These are phyloP conservation scores for Sclerotinia nivalis DNA, from an alignment of 2,329 filamentous ascomycete species.

Conservation along the genomic window DNA sequence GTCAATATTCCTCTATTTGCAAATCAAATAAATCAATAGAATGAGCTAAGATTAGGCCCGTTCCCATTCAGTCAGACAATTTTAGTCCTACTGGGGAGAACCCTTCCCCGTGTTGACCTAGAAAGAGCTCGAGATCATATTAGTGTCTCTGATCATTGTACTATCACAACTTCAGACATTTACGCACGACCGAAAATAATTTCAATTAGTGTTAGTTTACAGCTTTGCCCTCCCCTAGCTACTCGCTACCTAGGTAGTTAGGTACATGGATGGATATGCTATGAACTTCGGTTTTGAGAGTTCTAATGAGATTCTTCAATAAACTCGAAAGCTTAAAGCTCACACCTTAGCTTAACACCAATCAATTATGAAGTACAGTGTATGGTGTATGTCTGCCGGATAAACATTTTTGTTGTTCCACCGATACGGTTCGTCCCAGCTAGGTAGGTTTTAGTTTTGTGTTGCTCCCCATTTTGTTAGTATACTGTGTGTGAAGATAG, in stretches of 20 bases:
- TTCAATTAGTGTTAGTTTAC: not conserved
- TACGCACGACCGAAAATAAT: conserved; percentile 9
- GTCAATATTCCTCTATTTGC: too few species aligned
- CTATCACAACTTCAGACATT: conserved; percentile 1
- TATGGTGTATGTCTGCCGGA: not conserved
- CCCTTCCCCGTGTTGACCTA: not conserved
- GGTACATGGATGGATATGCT: too few species aligned
- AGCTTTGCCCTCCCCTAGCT: too few species aligned
- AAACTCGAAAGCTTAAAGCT: not conserved
- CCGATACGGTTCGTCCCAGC: not conserved
- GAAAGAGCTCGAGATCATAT: not conserved
- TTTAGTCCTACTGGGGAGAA: not conserved
- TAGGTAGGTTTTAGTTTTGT: not conserved
- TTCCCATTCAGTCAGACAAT: conserved; percentile 6
- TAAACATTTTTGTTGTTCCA: not conserved
- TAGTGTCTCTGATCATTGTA: not conserved
- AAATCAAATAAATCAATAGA: not conserved
- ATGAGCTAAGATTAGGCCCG: not conserved
- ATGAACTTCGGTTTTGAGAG: not conserved
- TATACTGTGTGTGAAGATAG: not conserved
- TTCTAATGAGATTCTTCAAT: not conserved
- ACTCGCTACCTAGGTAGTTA: too few species aligned
- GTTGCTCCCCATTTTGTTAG: not conserved
- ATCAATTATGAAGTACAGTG: too few species aligned
- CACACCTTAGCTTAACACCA: not conserved